Evolutionary conservation across 2,329 filamentous ascomycete species (phyloP), one percentile per base, ranked within the genome.

Genomic region (Pyrenochaeta sp.): DNA sequence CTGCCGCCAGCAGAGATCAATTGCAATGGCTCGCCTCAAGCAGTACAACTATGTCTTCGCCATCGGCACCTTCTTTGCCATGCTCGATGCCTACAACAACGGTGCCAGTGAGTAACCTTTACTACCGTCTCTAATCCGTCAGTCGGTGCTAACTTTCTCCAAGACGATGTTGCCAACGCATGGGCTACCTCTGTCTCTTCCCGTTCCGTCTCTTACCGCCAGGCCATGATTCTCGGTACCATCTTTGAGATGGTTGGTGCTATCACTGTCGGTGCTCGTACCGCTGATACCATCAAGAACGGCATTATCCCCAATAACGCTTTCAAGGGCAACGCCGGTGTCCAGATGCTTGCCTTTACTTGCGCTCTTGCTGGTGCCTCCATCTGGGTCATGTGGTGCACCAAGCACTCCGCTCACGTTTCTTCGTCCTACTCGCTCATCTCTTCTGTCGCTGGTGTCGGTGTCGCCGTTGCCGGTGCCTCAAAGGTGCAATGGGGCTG

Each of bases 141-240:
- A 40, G 9, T 5, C 27, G 18, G 23, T 31, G 37, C 58, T 66
- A 45, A 71, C 51, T 48, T 29, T 12, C 2, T 36, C 17, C n/a
- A n/a, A 74, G 87, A 92, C 76, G 90, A 93, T 89, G 90, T 94
- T 51, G 90, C 90, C 70, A 94, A 94, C 78, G 81, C 90, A 45
- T 93, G 89, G 88, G 90, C 90, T 49, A 93, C 90, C 65, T 89
- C 85, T 67, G 90, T 93, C 54, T 92, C 90, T 17, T 92, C 90
- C n/a, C 80, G 90, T 48, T 92, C 90, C 61, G 82, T 91, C 68
- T 81, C 87, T 2, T 90, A 91, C 78, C 77, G 85, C 63, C 86
- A 88, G 76, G 89, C 80, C 56, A 81, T 82, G 77, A 48, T 77
- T 45, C 66, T 82, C 15, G 79, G 77, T 30, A 75, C 77, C 36